Base-by-base conservation (phyloP, 2,329 filamentous ascomycete genomes). In the Trichoderma endophyticum region DNA sequence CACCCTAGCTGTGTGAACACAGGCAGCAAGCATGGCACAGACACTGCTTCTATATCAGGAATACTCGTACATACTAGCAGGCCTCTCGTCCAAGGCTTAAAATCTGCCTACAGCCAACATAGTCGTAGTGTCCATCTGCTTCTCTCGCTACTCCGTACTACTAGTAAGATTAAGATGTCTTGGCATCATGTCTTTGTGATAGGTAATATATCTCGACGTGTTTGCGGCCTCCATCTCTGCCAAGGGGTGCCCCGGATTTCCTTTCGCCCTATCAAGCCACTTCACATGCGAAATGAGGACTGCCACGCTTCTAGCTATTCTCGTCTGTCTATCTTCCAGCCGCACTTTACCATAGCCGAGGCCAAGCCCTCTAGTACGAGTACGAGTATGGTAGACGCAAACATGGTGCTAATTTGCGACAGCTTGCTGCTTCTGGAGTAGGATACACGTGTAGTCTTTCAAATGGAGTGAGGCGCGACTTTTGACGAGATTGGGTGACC, bases 161-260 rank as follows among this genome's bases (percentile, higher is more conserved):
- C 54, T 30, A 57, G 34, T 59, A 28, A 57, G 51, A 59, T 59
- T 39, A 18, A 67, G 51, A 67, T 67, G 48, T 30, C 51, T 67
- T 67, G 51, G 64, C 64, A 30, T 30, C 8, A 30, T 30, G 15
- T 67, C 26, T 67, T 67, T 39, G 24, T 43, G 51, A 67, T 28
- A 14, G 12, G 64, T 67, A 59, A 59, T 15, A 67, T 67, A n/a
- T 15, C 8, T 51, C 32, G 34, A 61, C 60, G 21, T 43, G 12
- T n/a, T 48, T 64, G 24, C 32, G 39, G 39, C 56, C 30, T 28
- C 34, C 9, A 12, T 59, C 32, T 21, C 14, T 18, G 48, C 11
- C 64, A 67, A 39, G 54, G 51, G 51, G 32, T 43, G 51, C 64
- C 64, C 64, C 64, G 34, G 64, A 67, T 67, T 67, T 67, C 30